Conservation (phyloP, 331 rosid species). For the Cydonia oblonga region DNA sequence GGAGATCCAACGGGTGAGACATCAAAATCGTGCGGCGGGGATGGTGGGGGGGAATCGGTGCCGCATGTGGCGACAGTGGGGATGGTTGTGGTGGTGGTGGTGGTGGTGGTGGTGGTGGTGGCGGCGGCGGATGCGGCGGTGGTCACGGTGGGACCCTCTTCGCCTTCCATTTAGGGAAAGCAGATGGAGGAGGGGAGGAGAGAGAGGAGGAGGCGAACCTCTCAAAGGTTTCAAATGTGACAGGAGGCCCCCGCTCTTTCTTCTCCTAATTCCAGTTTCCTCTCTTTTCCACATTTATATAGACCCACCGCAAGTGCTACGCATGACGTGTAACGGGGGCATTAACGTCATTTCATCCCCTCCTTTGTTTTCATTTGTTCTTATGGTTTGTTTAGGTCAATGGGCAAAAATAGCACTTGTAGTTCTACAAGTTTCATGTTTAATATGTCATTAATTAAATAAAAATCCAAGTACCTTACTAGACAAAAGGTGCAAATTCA, state of each 20-base stretch:
- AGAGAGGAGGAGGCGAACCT: conserved; percentile 12
- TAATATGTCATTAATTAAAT: too few relatives aligned
- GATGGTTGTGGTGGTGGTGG: not conserved
- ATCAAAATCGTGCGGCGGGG: conserved; percentile 32
- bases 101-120: too few relatives aligned
- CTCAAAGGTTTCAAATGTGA: conserved; percentile 1
- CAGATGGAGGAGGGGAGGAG: conserved; percentile 23
- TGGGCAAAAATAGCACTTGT: not conserved
- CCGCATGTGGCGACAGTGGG: conserved; percentile 16
- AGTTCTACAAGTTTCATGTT: not conserved
- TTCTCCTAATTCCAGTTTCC: conserved; percentile 17
- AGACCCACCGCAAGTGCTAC: not conserved
- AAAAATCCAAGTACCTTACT: too few relatives aligned
- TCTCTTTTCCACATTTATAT: conserved; percentile 17
- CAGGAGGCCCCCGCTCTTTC: conserved; percentile 26
- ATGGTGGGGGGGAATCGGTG: conserved; percentile 18
- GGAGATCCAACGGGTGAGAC: conserved; percentile 27
- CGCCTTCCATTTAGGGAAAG: conserved; percentile 46
- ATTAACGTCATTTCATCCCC: conserved; percentile 1
- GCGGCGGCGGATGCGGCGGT: too few relatives aligned
- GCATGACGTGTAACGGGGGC: not conserved
- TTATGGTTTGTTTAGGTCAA: not conserved
- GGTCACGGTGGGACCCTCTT: conserved; percentile 26
- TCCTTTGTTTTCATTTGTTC: not conserved
- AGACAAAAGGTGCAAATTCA: too few relatives aligned